Base-by-base conservation (phyloP, 1,284 basidiomycete genomes). In the Ganoderma leucocontextum region DNA sequence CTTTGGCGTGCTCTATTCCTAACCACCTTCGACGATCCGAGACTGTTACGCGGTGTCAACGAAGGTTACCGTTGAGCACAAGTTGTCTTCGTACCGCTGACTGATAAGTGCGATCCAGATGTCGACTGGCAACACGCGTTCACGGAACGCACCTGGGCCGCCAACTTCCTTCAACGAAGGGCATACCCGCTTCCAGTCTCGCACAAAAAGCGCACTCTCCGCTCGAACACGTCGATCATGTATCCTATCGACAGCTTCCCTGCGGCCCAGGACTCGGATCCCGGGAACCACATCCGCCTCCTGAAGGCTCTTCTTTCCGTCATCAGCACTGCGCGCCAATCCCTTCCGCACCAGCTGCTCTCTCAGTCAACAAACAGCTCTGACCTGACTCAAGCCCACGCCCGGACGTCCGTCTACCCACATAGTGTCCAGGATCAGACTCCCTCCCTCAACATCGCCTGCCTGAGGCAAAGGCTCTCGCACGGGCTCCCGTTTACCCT, bases 1-100 rank as follows among this genome's bases (percentile, higher is more conserved):
- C 76, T 89, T 17, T 88, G 87, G 87, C 78, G 86, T n/a, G 78
- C 81, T 49, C 76, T 87, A 19, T 88, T 85, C 73, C 77, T 87
- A 10, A 75, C 79, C 0, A 77, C 77, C 0, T 88, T 86, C 70
- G 86, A 88, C 67, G 83, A 88, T 62, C 86, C 86, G 1, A 52
- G 64, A 10, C 35, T 19, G 10, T 12, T 57, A 4, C 25, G 4
- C 36, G 7, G n/a, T 19, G 10, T 12, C 9, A n/a, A 29, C 8
- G 19, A 22, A 41, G 39, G 58, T 60, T 29, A 29, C 29, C 29
- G 29, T 29, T 29, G 29, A 29, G 29, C 29, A 29, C 29, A 38
- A 38, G n/a, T 38, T 12, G 1, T 25, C 3, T 4, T 2, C 15
- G 1, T 41, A 12, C 44, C 1, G 25, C 33, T 42, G 9, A n/a